Evolutionary conservation across 2,329 filamentous ascomycete species (phyloP).

Genomic region (Aspergillus thermomutatus): DNA sequence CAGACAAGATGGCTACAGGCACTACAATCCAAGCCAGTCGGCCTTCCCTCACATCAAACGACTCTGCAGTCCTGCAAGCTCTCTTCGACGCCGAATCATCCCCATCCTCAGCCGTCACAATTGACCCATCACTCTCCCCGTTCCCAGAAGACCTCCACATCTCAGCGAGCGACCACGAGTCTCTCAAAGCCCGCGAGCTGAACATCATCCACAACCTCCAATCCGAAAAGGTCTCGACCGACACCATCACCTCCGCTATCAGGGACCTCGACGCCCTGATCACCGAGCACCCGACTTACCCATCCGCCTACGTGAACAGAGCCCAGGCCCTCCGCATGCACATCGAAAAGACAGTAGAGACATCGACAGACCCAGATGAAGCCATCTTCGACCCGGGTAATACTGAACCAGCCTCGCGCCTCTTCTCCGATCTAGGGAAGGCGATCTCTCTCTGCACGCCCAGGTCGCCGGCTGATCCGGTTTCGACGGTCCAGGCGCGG

Average conservation of each 20-base stretch:
- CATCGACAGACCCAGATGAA: slow-evolving; percentile 7
- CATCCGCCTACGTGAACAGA: slow-evolving; percentile 54
- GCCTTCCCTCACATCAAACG: slow-evolving; percentile 40
- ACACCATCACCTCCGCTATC: slow-evolving; percentile 32
- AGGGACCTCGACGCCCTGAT: slow-evolving; percentile 44
- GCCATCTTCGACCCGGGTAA: slow-evolving; percentile 24
- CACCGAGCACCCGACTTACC: slow-evolving; percentile 45
- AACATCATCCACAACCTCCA: slow-evolving; percentile 40
- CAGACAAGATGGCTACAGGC: slow-evolving; percentile 13
- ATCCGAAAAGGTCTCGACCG: slow-evolving; percentile 14
- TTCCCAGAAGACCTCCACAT: slow-evolving; percentile 39
- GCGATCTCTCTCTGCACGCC: slow-evolving; percentile 49
- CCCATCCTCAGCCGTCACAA: slow-evolving; percentile 34
- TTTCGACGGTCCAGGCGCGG: slow-evolving; percentile 48
- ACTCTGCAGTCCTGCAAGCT: slow-evolving; percentile 44
- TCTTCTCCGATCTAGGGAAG: slow-evolving; percentile 37
- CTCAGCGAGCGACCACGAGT: slow-evolving; percentile 31
- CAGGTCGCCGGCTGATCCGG: slow-evolving; percentile 32
- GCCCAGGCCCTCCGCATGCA: slow-evolving; percentile 49
- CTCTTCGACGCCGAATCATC: slow-evolving; percentile 47
- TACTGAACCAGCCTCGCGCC: slow-evolving; percentile 15
- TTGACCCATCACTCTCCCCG: slow-evolving; percentile 38
- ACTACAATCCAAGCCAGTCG: slow-evolving; percentile 18
- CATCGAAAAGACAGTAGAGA: slow-evolving; percentile 17
- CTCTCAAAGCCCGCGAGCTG: slow-evolving; percentile 39